Base-by-base conservation (phyloP, 257 asterid genomes). In the Jaltomata sinuosa region DNA sequence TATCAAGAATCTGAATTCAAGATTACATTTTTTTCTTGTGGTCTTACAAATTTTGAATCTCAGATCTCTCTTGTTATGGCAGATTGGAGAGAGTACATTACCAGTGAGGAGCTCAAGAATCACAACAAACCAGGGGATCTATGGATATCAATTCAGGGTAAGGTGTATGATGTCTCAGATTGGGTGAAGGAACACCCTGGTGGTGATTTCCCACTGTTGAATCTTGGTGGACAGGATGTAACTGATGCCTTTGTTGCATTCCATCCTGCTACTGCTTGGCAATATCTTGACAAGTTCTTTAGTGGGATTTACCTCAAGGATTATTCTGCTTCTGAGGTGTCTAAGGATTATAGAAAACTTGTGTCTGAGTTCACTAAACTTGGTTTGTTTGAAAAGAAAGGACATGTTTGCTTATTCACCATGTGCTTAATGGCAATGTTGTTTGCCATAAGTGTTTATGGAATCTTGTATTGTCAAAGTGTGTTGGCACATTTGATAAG, bases 131-230 rank as follows among this genome's bases (percentile, higher is more conserved):
- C 84, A 8, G 97, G 97, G 87, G 98, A 95, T 90, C 93, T 95
- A 0, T 95, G 99, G 99, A 93, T 95, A 90, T 94, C 98, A 25
- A 93, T 95, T 32, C 99, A 94, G 82, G 99, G 99, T 0, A 94
- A 92, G 87, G 90, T 95, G 8, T 93, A 94, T 84, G 98, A 95
- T 84, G 99, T 95, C 9, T 88, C 99, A 0, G 91, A 94, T 11
- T 95, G 99, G 99, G 86, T 85, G 6, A 89, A 93, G 4, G 85
- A 85, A 45, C 99, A 95, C 69, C 99, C 99, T 5, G 99, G 99
- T 68, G 99, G 99, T 49, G 95, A 89, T 27, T 85, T 83, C 5
- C 99, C 99, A 6, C 90, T 94, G 59, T n/a, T 89, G 79, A 91
- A 90, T 83, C 94, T 95, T 64, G 97, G 97, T 4, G 99, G 99